These are phyloP conservation scores for Neopestalotiopsis rosae DNA, from an alignment of 2,329 filamentous ascomycete species.

Conservation along the genomic window DNA sequence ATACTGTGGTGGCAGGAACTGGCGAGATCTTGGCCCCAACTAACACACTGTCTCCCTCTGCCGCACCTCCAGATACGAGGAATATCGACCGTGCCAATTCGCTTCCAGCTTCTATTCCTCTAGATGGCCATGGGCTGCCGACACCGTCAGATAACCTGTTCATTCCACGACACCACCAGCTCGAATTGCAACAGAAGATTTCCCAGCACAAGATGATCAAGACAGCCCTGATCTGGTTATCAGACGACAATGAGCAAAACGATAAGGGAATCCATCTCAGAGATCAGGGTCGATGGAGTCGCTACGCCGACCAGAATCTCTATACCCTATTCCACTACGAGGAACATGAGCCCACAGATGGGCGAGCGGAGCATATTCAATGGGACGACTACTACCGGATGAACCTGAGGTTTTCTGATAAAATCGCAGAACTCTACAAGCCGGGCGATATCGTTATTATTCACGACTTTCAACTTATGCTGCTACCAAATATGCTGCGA, in stretches of 20 bases:
- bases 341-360: slow-evolving; percentile 87
- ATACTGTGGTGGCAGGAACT: slow-evolving; percentile 93
- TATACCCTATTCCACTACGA: slow-evolving; percentile 97
- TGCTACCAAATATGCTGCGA: slow-evolving; percentile 86
- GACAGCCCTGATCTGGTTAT: slow-evolving; percentile 88
- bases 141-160: slow-evolving; percentile 73
- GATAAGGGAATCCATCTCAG: slow-evolving; percentile 75
- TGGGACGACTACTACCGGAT: slow-evolving; percentile 94
- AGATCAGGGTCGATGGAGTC: slow-evolving; percentile 85
- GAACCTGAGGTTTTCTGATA: slow-evolving; percentile 91
- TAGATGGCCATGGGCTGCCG: slow-evolving; percentile 64
- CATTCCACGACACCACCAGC: slow-evolving; percentile 73
- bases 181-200: slow-evolving; percentile 77
- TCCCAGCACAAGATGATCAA: slow-evolving; percentile 75
- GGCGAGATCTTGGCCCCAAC: slow-evolving; percentile 73
- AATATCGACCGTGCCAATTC: slow-evolving; percentile 67
- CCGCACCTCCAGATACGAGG: slow-evolving; percentile 54
- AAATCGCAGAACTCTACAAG: slow-evolving; percentile 87
- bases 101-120: slow-evolving; percentile 78
- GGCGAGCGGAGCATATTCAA: slow-evolving; percentile 77
- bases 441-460: slow-evolving; percentile 91
- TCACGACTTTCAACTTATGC: slow-evolving; percentile 92
- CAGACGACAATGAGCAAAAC: slow-evolving; percentile 72
- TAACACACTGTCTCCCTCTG: slow-evolving; percentile 52
- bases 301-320: slow-evolving; percentile 88